Evolutionary conservation across 495 filamentous ascomycete species (phyloP), one percentile per base, ranked within the genome.

Genomic region (Hypoxylon intermedium): DNA sequence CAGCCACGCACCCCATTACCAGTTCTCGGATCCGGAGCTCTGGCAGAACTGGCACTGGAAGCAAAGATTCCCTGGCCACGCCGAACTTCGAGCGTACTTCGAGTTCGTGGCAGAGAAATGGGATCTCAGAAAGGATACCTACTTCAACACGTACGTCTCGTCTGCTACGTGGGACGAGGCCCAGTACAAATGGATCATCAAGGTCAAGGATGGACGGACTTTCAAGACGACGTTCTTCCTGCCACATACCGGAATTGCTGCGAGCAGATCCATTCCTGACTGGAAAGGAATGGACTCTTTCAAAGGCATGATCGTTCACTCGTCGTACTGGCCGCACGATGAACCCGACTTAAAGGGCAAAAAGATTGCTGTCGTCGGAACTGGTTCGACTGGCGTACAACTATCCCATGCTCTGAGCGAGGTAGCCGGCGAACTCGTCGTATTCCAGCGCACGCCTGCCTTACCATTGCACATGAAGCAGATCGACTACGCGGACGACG

Each of bases 331-430:
- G 86, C 85, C 85, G 0, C 72, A 80, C 11, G 67, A 78, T 4
- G 66, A 69, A 9, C 69, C 83, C 26, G 71, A 83, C 53, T 64
- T 85, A 6, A 66, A 65, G 13, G 73, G 73, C 37, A 86, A 87
- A 65, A 70, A 74, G 5, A 70, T 74, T 24, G 82, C 80, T 5
- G 70, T 87, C 34, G 80, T 89, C 15, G 86, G 86, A 6, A 87
- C 86, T 0, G 86, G 86, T 7, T 79, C 83, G 0, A 75, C 81
- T 0, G 85, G 83, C 0, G 79, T 87, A 0, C 86, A 89, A 49
- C 72, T 85, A 31, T 71, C 74, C 0, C 83, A 87, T 51, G 79
- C 76, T 11, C 52, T 65, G 54, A 75, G 67, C 15, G 65, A 67
- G 9, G 38, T 63, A 7, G 81, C 70, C 3, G 71, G 64, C 5